phyloP scores from a whole-genome alignment of 176 grass and related monocot genomes.

The Miscanthus lutarioriparius region DNA sequence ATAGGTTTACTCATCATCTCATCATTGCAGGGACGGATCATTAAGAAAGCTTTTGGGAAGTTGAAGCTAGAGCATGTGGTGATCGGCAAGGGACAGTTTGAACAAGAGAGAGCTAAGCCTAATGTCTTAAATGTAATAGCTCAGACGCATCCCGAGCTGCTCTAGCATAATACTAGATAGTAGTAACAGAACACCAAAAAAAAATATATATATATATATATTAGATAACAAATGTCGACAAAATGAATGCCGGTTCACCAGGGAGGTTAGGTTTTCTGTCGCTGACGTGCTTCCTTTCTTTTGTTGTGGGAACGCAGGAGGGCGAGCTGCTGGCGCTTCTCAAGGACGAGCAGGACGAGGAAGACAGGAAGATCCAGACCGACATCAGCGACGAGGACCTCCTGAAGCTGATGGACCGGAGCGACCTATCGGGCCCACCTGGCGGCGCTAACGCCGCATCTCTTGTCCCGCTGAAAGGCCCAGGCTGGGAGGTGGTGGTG shows the following conservation, averaged over 20 bases:
- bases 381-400: constrained; percentile 75
- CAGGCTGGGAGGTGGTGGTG: constrained; percentile 92
- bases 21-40: constrained; percentile 67
- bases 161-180: neutral
- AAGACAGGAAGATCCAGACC: constrained; percentile 80
- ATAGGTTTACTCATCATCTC: neutral
- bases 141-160: neutral
- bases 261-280: neutral
- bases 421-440: constrained; percentile 40
- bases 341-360: constrained; percentile 65
- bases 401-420: constrained; percentile 62
- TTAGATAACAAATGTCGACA: neutral
- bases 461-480: constrained; percentile 61
- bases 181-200: neutral
- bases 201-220: too few species aligned
- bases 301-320: constrained; percentile 44
- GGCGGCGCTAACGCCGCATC: neutral
- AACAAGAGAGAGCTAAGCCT: constrained; percentile 70
- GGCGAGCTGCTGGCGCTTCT: constrained; percentile 72
- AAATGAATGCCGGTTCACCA: neutral
- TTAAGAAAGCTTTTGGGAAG: constrained; percentile 89
- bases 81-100: constrained; percentile 92
- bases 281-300: neutral
- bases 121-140: constrained; percentile 68
- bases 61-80: constrained; percentile 92